Evolutionary conservation across 139 green algal species (phyloP).

Genomic region (Coelastrella sp.): DNA sequence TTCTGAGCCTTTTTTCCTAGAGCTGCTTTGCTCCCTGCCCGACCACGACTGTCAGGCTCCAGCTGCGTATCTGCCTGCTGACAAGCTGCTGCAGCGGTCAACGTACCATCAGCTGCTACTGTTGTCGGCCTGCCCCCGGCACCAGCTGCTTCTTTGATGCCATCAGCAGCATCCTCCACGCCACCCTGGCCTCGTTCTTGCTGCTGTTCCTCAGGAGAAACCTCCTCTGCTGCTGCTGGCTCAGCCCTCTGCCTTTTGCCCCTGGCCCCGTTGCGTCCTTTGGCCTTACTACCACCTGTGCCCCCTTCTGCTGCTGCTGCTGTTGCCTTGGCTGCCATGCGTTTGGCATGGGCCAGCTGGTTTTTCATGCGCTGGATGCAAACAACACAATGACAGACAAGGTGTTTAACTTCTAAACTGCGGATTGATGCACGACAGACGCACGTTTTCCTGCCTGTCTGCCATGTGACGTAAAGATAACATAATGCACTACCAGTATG

Average conservation of each 20-base stretch:
- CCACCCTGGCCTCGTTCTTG: background rate
- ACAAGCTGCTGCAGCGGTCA: background rate
- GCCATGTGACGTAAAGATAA: background rate
- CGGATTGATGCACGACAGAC: background rate
- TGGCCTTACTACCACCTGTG: background rate
- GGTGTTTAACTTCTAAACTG: background rate
- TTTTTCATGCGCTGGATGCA: slow-evolving; percentile 41
- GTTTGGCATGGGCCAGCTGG: slow-evolving; percentile 24
- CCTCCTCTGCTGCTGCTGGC: background rate
- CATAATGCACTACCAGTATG: background rate
- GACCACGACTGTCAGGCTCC: background rate
- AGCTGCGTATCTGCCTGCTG: slow-evolving; percentile 24
- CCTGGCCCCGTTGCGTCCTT: background rate
- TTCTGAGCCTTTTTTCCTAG: background rate
- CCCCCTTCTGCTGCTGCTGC: background rate
- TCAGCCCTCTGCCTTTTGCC: slow-evolving; percentile 18
- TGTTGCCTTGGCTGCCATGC: slow-evolving; percentile 8
- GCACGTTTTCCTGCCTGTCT: background rate
- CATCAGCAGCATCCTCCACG: background rate
- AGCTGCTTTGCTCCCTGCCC: background rate
- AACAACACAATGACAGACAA: background rate
- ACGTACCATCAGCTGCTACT: background rate
- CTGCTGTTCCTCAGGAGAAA: background rate
- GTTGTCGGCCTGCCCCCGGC: background rate
- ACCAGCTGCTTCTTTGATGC: background rate